Evolutionary conservation across 139 green algal species (phyloP), one percentile per base, ranked within the genome.

Genomic region (Tetraselmis striata): DNA sequence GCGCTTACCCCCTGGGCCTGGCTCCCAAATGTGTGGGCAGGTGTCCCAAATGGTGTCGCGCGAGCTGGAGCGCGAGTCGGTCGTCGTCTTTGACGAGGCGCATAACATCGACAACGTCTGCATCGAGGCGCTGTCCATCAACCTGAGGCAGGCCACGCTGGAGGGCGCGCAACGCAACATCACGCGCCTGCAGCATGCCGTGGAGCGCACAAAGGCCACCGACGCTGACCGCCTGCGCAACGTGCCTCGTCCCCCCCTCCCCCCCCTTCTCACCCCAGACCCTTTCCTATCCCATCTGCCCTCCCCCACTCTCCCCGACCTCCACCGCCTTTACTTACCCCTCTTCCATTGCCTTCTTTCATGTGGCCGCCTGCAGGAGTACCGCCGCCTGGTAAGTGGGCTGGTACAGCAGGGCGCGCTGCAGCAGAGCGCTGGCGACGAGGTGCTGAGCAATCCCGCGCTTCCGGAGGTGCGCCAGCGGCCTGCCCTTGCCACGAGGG

Each of bases 51-150:
- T 98, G 91, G 97, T 99, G 58, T 98, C 94, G 1, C 85, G 94
- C n/a, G 95, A 99, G 88, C 88, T 99, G 77, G 97, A 99, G 87
- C 93, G 93, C 83, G 95, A 99, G 91, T 97, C 93, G 79, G 85
- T 98, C 25, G 95, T 99, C 27, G 97, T 99, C 67, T 99, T 99
- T 92, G 97, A 99, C 85, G 97, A 99, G 88, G 96, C 96, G 0
- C 96, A 99, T 88, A 99, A 99, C 92, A 99, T 99, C 32, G 96
- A 99, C 90, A 99, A 98, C 88, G 95, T 99, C 77, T 99, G 96
- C 91, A 99, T 99, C 58, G 97, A 99, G 90, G 95, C 96, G 79
- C 87, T 29, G 22, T 78, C 24, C 75, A 94, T 98, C 32, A 95
- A 95, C 82, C 82, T 98, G 79, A 81, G 94, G 28, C 83, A 94